Evolutionary conservation across 1,284 basidiomycete genomes (phyloP), one percentile per base, ranked within the genome.

Genomic region (Prillingera fragicola): DNA sequence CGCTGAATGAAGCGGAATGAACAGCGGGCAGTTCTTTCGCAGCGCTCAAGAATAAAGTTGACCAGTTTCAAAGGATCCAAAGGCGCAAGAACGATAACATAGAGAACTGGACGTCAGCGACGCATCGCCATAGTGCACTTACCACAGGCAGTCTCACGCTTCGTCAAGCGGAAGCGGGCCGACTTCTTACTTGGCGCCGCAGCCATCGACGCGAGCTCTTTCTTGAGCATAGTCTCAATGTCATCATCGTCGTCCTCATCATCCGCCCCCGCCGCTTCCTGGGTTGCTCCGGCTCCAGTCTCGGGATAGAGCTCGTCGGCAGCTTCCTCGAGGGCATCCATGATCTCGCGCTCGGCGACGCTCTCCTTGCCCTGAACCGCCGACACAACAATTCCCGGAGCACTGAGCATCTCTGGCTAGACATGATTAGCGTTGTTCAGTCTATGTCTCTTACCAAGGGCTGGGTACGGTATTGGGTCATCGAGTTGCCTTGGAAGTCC

Each of bases 301-400:
- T 63, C 62, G 10, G 63, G 65, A 38, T 69, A 67, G 17, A 69
- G 48, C 44, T 60, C 64, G 45, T 69, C 67, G 15, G 59, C 65
- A 2, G 66, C 50, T n/a, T 34, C 38, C 41, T 69, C 67, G 8
- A 69, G 57, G 8, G 55, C 56, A 8, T 67, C 56, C 22, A 69
- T 50, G 22, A 69, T 38, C 45, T 69, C 67, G 18, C 55, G 41
- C 49, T 69, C 67, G 4, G 67, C 67, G 8, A 50, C 52, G 26
- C 48, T 47, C 45, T 69, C 67, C 43, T 65, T 66, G 39, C 57
- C 50, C 44, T 62, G 56, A 2, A 62, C 48, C 4, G 62, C 56
- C 1, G 67, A 63, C 9, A 64, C 57, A 10, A 50, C 45, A 31
- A 69, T 65, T 5, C 67, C 67, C 10, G 61, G 54, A 4, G 50